Conservation (phyloP, 176 grass and related monocot species). For the Panicum miliaceum region DNA sequence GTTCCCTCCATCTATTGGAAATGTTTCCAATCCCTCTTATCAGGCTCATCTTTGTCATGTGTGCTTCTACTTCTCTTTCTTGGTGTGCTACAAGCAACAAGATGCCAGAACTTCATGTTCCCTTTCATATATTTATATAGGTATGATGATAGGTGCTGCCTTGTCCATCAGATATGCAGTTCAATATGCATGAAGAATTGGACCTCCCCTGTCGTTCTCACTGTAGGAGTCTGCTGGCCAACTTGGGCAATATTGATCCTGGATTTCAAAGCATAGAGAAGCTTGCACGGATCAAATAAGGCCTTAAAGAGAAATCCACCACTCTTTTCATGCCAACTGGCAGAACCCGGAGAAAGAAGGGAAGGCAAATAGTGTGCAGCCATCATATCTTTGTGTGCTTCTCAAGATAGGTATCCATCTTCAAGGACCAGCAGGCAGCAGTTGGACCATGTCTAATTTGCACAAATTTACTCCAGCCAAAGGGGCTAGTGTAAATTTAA, state of each 20-base stretch:
- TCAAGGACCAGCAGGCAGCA: slow-evolving; percentile 20
- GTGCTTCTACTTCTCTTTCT: slow-evolving; percentile 37
- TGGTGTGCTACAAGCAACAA: slow-evolving; percentile 24
- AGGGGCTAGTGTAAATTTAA: background rate
- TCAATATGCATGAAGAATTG: slow-evolving; percentile 34
- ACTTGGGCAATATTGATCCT: slow-evolving; percentile 49
- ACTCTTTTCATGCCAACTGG: slow-evolving; percentile 28
- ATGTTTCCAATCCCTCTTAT: slow-evolving; percentile 59
- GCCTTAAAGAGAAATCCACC: slow-evolving; percentile 30
- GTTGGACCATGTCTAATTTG: slow-evolving; percentile 14
- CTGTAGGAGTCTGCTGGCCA: slow-evolving; percentile 28
- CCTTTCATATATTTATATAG: slow-evolving; percentile 35
- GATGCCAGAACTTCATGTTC: slow-evolving; percentile 17
- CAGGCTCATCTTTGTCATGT: slow-evolving; percentile 25
- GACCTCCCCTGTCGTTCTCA: slow-evolving; percentile 49
- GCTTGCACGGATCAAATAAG: slow-evolving; percentile 65
- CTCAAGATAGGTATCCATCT: slow-evolving; percentile 28
- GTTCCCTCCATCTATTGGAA: slow-evolving; percentile 70
- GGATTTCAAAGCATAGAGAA: slow-evolving; percentile 61
- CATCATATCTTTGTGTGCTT: slow-evolving; percentile 40
- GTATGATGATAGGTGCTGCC: background rate
- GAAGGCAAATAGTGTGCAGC: slow-evolving; percentile 30
- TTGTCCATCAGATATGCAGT: slow-evolving; percentile 34
- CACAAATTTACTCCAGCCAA: slow-evolving; percentile 18
- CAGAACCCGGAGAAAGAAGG: slow-evolving; percentile 18